Conservation (phyloP, 441 rosid species). For the Kokia cookei region DNA sequence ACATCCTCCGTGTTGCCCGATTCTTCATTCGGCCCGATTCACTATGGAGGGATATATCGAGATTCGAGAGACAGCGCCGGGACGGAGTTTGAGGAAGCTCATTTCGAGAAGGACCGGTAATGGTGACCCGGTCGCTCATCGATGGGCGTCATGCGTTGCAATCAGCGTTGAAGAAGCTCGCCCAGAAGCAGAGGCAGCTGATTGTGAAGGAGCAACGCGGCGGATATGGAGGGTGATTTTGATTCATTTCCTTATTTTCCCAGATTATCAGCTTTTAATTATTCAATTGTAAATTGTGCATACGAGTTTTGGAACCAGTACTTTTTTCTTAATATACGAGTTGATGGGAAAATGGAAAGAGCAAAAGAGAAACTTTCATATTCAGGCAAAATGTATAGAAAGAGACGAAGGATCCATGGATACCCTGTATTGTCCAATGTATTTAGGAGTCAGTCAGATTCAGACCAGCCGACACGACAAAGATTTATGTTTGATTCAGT, state of each 20-base stretch:
- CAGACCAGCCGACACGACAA: too few relatives aligned
- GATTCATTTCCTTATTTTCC: background rate
- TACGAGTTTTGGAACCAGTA: background rate
- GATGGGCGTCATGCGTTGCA: conserved; percentile 75
- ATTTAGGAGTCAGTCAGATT: too few relatives aligned
- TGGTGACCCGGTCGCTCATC: conserved; percentile 57
- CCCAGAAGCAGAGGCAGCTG: conserved; percentile 63
- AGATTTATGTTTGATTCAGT: too few relatives aligned
- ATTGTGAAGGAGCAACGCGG: conserved; percentile 33
- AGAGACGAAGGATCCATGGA: too few relatives aligned
- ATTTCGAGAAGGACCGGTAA: conserved; percentile 76
- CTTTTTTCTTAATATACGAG: background rate
- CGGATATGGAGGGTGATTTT: conserved; percentile 15
- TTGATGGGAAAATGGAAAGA: background rate
- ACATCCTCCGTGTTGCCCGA: conserved; percentile 67
- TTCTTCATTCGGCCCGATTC: conserved; percentile 70
- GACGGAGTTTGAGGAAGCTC: conserved; percentile 72
- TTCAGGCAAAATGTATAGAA: too few relatives aligned
- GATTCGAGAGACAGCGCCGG: conserved; percentile 77
- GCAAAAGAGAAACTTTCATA: too few relatives aligned
- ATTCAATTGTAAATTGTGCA: background rate
- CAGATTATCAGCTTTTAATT: background rate
- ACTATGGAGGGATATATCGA: conserved; percentile 65
- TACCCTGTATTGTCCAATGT: too few relatives aligned
- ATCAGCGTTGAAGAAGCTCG: conserved; percentile 57